phyloP scores from a whole-genome alignment of 768 basidiomycete genomes.

The Pleurotus citrinopileatus region DNA sequence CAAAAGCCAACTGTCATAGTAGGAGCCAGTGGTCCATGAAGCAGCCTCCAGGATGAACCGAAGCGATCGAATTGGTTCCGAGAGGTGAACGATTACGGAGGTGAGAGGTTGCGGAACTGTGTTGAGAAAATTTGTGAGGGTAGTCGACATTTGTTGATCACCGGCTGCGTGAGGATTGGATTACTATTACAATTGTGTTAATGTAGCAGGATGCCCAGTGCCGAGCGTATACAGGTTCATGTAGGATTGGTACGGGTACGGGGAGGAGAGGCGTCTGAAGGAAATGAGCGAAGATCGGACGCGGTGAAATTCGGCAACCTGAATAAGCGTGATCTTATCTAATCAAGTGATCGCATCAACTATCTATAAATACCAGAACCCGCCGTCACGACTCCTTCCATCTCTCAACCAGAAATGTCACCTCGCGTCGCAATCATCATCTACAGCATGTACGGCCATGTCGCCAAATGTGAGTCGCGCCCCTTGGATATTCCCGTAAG shows the following conservation, averaged over 20 bases:
- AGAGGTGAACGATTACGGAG: slow-evolving; percentile 57
- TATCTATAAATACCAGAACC: neutral
- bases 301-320: neutral
- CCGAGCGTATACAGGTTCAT: no score
- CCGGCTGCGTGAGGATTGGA: no score
- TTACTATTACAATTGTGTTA: slow-evolving; percentile 2
- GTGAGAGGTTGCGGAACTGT: slow-evolving; percentile 62
- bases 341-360: neutral
- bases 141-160: slow-evolving; percentile 14
- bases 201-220: no score
- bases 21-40: slow-evolving; percentile 50
- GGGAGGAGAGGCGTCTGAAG: neutral
- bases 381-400: neutral
- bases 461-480: slow-evolving; percentile 52
- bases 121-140: slow-evolving; percentile 47
- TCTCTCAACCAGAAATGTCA: slow-evolving; percentile 11
- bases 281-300: neutral
- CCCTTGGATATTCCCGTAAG: neutral
- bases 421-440: slow-evolving; percentile 70
- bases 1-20: slow-evolving; percentile 63
- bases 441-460: slow-evolving; percentile 75
- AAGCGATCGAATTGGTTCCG: slow-evolving; percentile 44
- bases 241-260: slow-evolving; percentile 16
- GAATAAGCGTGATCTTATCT: neutral
- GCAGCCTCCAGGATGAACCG: slow-evolving; percentile 45